A percentile compares a stretch with the other conserved stretches of the same genome.
These are phyloP conservation scores for Leccinum incarnatum DNA, from an alignment of 768 basidiomycete genomes.

Conservation along the genomic window DNA sequence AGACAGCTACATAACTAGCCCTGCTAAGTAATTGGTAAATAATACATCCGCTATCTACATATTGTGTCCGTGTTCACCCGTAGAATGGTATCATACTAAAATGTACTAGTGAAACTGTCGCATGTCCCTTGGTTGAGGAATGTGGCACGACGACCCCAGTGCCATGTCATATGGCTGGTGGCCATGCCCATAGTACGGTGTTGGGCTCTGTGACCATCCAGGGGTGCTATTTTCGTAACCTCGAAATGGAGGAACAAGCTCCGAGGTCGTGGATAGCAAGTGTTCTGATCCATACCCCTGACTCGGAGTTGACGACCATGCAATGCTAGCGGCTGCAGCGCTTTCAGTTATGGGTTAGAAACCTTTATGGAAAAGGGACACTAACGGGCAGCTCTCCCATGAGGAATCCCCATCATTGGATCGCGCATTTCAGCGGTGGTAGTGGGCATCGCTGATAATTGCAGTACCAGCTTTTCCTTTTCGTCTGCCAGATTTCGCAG, in stretches of 20 bases:
- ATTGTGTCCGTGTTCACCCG: neutral
- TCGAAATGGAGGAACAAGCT: constrained; percentile 2
- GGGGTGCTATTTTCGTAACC: neutral
- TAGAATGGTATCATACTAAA: neutral
- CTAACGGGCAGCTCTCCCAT: constrained; percentile 10
- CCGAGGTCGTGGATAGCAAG: constrained; percentile 1
- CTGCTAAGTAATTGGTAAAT: neutral
- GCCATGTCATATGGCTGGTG: constrained; percentile 9
- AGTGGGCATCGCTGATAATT: constrained; percentile 14
- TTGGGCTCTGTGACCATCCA: constrained; percentile 8
- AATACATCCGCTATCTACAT: neutral
- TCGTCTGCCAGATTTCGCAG: constrained; percentile 34
- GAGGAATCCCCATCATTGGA: neutral
- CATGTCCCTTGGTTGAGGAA: neutral
- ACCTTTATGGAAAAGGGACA: neutral
- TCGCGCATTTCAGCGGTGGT: neutral
- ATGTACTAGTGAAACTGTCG: constrained; percentile 7
- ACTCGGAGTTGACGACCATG: constrained; percentile 3
- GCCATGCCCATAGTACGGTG: constrained; percentile 1
- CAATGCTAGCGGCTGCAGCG: neutral
- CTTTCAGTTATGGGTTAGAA: constrained; percentile 11
- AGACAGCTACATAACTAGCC: neutral
- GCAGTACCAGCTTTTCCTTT: constrained; percentile 18
- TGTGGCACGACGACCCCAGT: neutral
- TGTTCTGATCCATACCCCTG: constrained; percentile 5